Evolutionary conservation across 306 rosid species (phyloP).

Genomic region (Aeschynomene evenia): DNA sequence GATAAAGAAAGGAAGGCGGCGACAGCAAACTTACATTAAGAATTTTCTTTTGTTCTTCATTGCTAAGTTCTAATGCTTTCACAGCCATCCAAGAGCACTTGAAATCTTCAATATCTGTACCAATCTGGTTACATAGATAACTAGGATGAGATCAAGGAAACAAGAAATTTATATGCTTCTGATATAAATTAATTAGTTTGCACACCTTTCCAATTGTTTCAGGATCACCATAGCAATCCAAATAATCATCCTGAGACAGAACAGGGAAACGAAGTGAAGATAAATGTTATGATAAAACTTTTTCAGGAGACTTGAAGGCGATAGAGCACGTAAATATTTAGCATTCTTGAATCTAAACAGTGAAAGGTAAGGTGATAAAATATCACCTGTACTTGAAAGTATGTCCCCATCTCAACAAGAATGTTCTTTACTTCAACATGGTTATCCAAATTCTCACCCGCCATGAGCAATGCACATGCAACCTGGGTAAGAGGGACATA

Average conservation of each 20-base stretch:
- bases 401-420: slow-evolving; percentile 63
- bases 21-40: slow-evolving; percentile 50
- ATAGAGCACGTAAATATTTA: neutral
- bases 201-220: slow-evolving; percentile 85
- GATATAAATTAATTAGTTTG: neutral
- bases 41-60: slow-evolving; percentile 68
- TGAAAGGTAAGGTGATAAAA: neutral
- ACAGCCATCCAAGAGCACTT: slow-evolving; percentile 97
- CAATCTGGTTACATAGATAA: slow-evolving; percentile 60
- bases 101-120: slow-evolving; percentile 96
- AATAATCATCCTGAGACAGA: slow-evolving; percentile 74
- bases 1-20: neutral
- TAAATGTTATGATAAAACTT: neutral
- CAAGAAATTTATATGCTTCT: slow-evolving; percentile 8
- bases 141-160: slow-evolving; percentile 28
- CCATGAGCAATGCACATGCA: slow-evolving; percentile 59
- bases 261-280: neutral
- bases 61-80: slow-evolving; percentile 77
- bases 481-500: slow-evolving; percentile 37
- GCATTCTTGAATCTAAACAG: neutral
- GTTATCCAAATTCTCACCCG: slow-evolving; percentile 52
- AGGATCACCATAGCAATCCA: slow-evolving; percentile 91
- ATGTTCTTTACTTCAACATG: slow-evolving; percentile 51
- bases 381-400: slow-evolving; percentile 64
- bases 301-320: neutral